Evolutionary conservation across 257 asterid species (phyloP).

Genomic region (Solanum corneliomulleri): DNA sequence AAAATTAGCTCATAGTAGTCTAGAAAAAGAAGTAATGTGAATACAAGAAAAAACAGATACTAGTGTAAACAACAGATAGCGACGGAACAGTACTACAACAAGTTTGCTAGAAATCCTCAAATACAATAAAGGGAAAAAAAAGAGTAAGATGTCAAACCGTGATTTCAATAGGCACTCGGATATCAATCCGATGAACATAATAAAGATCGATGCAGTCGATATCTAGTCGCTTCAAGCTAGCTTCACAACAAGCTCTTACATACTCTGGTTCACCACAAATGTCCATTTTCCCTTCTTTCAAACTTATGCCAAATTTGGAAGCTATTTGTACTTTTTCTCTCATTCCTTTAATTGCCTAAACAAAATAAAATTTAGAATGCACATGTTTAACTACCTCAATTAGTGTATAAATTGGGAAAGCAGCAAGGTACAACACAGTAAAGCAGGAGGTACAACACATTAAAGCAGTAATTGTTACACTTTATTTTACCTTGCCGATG

Average conservation of each 20-base stretch:
- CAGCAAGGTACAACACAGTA: not conserved
- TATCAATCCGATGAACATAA: slow-evolving; percentile 26
- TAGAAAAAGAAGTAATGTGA: not conserved
- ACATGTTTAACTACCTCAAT: not conserved
- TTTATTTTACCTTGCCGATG: slow-evolving; percentile 13
- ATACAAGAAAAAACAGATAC: no score
- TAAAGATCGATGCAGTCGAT: slow-evolving; percentile 19
- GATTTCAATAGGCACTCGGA: slow-evolving; percentile 25
- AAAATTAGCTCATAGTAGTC: not conserved
- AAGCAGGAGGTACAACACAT: not conserved
- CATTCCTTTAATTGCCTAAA: slow-evolving; percentile 23
- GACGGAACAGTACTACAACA: not conserved
- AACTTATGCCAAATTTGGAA: slow-evolving; percentile 6
- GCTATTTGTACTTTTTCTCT: slow-evolving; percentile 22
- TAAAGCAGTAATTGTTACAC: not conserved
- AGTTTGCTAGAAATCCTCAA: not conserved
- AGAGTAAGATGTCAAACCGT: slow-evolving; percentile 14
- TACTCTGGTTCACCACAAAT: slow-evolving; percentile 25
- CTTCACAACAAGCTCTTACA: slow-evolving; percentile 25
- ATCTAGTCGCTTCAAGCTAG: slow-evolving; percentile 21
- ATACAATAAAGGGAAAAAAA: not conserved
- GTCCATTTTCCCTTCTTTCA: slow-evolving; percentile 1
- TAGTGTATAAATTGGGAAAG: not conserved
- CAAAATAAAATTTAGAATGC: not conserved
- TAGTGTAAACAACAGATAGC: not conserved